A percentile compares a stretch with the other conserved stretches of the same genome.
phyloP scores from a whole-genome alignment of 306 rosid genomes.

The Cucurbita pepo region DNA sequence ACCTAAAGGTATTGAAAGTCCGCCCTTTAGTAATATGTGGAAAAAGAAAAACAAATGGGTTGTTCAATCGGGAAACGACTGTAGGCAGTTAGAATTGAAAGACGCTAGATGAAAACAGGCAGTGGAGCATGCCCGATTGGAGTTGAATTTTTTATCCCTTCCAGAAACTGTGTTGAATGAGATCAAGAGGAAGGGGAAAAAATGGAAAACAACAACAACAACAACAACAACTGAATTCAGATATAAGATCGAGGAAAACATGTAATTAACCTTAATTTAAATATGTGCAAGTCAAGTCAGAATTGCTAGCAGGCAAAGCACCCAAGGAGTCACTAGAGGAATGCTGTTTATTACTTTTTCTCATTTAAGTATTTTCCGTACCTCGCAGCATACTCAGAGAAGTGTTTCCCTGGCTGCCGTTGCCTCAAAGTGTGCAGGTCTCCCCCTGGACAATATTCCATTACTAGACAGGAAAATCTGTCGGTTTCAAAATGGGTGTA shows the following conservation, averaged over 20 bases:
- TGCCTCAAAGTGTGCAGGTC: conserved; percentile 97
- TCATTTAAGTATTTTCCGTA: conserved; percentile 15
- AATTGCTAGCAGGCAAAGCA: background rate
- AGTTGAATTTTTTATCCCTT: background rate
- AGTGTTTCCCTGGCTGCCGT: conserved; percentile 96
- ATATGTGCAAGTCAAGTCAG: background rate
- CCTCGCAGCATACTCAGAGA: conserved; percentile 99
- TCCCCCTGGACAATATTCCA: conserved; percentile 99
- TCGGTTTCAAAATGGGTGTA: conserved; percentile 97
- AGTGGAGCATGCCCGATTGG: background rate
- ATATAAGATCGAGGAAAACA: background rate
- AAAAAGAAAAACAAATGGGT: no score
- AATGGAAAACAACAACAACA: background rate
- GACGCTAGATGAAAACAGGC: background rate
- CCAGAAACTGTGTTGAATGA: background rate
- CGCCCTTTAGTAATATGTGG: no score
- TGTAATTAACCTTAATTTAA: background rate
- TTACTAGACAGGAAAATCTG: conserved; percentile 86
- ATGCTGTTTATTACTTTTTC: background rate
- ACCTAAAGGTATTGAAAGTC: no score
- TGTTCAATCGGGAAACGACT: background rate
- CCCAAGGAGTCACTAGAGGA: background rate
- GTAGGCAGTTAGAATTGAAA: background rate
- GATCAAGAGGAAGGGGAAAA: background rate
- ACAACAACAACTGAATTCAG: background rate